Evolutionary conservation across 768 basidiomycete genomes (phyloP).

Genomic region (Zangia roseola): DNA sequence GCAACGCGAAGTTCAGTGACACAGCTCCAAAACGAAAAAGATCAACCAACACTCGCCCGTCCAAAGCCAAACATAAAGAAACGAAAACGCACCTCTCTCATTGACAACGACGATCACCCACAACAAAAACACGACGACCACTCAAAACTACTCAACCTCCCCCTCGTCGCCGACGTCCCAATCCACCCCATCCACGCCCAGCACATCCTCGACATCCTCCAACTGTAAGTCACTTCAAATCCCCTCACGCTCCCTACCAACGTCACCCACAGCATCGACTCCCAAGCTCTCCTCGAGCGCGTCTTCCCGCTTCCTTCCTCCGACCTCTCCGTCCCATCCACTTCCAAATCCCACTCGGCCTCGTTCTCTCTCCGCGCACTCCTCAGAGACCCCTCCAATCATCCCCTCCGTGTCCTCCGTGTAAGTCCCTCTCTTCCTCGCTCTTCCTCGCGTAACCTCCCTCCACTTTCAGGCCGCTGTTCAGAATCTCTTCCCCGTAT

Average conservation of each 20-base stretch:
- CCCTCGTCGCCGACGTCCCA: constrained; percentile 47
- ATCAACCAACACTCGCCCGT: constrained; percentile 25
- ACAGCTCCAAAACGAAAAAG: constrained; percentile 37
- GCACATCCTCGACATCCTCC: constrained; percentile 59
- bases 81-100: constrained; percentile 58
- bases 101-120: constrained; percentile 48
- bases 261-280: constrained; percentile 52
- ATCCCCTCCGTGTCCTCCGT: constrained; percentile 54
- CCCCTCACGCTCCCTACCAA: not conserved
- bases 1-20: constrained; percentile 65
- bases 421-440: constrained; percentile 40
- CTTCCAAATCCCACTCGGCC: constrained; percentile 34
- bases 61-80: constrained; percentile 49
- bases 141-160: constrained; percentile 26
- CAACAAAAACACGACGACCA: constrained; percentile 21
- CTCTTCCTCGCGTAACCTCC: constrained; percentile 8
- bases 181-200: constrained; percentile 45
- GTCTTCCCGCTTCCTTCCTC: constrained; percentile 57
- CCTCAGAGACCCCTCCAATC: constrained; percentile 50
- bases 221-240: constrained; percentile 40
- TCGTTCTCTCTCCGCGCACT: constrained; percentile 55
- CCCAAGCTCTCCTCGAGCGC: constrained; percentile 76
- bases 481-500: constrained; percentile 64
- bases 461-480: constrained; percentile 53
- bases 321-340: constrained; percentile 40